These are phyloP conservation scores for Ophiobolus disseminans DNA, from an alignment of 2,329 filamentous ascomycete species.

Conservation along the genomic window DNA sequence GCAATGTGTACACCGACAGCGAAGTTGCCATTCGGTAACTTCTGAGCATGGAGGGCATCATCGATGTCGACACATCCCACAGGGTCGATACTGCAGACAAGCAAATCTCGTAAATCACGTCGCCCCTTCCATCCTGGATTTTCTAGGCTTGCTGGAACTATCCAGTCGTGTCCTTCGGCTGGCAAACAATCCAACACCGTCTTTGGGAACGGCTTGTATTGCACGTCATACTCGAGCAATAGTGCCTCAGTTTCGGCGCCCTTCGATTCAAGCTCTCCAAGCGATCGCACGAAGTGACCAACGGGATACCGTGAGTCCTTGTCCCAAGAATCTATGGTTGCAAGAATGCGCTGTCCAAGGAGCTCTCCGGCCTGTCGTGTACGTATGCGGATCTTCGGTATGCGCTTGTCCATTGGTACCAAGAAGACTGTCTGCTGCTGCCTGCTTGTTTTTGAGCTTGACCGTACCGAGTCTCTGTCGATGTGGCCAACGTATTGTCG, in stretches of 20 bases:
- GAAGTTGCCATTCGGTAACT: constrained; percentile 88
- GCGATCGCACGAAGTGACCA: constrained; percentile 90
- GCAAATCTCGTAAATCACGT: constrained; percentile 80
- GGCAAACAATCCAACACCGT: constrained; percentile 93
- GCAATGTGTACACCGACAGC: constrained; percentile 98
- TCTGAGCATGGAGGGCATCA: constrained; percentile 88
- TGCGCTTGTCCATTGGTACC: constrained; percentile 96
- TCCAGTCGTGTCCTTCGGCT: constrained; percentile 91
- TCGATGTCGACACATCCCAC: constrained; percentile 97
- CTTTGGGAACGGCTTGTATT: constrained; percentile 96
- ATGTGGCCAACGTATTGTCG: constrained; percentile 96
- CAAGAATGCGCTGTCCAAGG: constrained; percentile 86
- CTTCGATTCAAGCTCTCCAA: constrained; percentile 94
- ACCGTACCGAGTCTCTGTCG: constrained; percentile 82
- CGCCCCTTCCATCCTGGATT: constrained; percentile 88
- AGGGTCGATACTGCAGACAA: constrained; percentile 97
- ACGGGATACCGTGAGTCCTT: constrained; percentile 89
- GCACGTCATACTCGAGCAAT: constrained; percentile 93
- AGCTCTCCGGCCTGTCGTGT: constrained; percentile 90
- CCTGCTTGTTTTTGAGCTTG: constrained; percentile 75
- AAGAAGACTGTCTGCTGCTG: constrained; percentile 93
- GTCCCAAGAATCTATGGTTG: constrained; percentile 96
- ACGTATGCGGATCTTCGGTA: constrained; percentile 92
- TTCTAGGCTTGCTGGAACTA: constrained; percentile 77
- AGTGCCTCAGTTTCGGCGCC: constrained; percentile 97